Percentiles rank a stretch among this genome's conserved stretches.
phyloP scores from a whole-genome alignment of 1,284 basidiomycete genomes.

The Cryptococcus floricola region DNA sequence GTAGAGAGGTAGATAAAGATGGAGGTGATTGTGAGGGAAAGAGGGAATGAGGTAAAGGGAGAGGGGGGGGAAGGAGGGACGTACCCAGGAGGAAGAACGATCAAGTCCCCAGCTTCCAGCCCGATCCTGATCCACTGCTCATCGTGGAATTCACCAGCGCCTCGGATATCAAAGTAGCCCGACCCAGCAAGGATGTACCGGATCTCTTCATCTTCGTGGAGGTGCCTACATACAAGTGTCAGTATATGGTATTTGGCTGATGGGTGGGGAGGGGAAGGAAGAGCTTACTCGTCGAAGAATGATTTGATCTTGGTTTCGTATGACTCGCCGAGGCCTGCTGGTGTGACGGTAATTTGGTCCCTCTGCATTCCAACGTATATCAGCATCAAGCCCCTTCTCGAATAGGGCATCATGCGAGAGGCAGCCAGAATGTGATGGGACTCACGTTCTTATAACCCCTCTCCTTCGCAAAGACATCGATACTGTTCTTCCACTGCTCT shows the following conservation, averaged over 20 bases:
- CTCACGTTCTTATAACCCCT: constrained; percentile 66
- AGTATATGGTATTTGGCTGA: background rate
- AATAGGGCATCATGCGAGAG: background rate
- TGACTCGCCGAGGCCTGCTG: constrained; percentile 66
- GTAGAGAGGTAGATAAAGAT: background rate
- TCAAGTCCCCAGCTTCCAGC: constrained; percentile 65
- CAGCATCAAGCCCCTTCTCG: background rate
- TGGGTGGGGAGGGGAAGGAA: background rate
- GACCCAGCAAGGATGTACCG: constrained; percentile 74
- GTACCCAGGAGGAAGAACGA: constrained; percentile 66
- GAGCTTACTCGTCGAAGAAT: constrained; percentile 72
- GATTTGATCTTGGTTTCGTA: constrained; percentile 73
- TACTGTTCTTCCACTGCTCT: constrained; percentile 53
- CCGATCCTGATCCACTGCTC: constrained; percentile 71
- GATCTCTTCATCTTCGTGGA: constrained; percentile 90
- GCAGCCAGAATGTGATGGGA: constrained; percentile 5
- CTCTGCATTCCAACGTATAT: constrained; percentile 33
- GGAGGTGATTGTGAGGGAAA: background rate
- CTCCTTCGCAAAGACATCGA: constrained; percentile 60
- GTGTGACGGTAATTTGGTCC: constrained; percentile 69
- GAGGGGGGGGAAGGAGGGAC: constrained; percentile 1
- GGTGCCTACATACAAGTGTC: constrained; percentile 56
- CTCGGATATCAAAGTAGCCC: constrained; percentile 80
- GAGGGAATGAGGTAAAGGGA: background rate
- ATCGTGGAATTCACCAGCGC: constrained; percentile 46